Evolutionary conservation across 805 yeast genomes (phyloP), one percentile per base, ranked within the genome.

Genomic region (Candida parachauliodes): DNA sequence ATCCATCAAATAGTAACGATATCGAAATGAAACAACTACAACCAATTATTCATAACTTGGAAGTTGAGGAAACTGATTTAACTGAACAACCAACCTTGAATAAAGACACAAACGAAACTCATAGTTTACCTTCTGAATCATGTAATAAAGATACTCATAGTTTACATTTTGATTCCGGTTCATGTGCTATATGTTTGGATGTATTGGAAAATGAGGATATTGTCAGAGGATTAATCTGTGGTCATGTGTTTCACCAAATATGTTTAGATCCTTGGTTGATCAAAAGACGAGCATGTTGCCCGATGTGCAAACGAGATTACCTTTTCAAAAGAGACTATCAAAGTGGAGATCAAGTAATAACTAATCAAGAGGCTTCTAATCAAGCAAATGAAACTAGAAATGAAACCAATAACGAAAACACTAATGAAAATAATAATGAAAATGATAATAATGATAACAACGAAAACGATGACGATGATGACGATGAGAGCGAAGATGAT

Each of bases 201-300:
- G 56, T 64, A 4, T 69, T 82, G 38, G 83, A 77, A 45, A 73
- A 73, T 34, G 79, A 72, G 10, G 87, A 83, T 36, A 53, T 57
- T 1, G 87, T 86, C 2, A 74, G 95, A 34, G 87, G 87, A 0
- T 67, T 87, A 30, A 65, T 83, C 8, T 86, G 95, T 61, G 88
- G 88, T 3, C 95, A 86, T 58, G 88, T 82, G 2, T 86, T 80
- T 70, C 95, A 86, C 52, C 69, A 80, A 16, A 81, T 73, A 12
- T 86, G 95, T 59, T 71, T 87, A 37, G 88, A 82, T 45, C 89
- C 89, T 2, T 86, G 95, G 95, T 63, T 86, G 32, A 79, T 77
- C 2, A 74, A 76, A 45, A 66, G 91, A 47, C 72, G 83, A 32
- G 89, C 88, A 1, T 81, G 86, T 49, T 86, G 95, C 54, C 95